These are phyloP conservation scores for Piper betle DNA, from an alignment of 164 flowering plant genomes.

Conservation along the genomic window DNA sequence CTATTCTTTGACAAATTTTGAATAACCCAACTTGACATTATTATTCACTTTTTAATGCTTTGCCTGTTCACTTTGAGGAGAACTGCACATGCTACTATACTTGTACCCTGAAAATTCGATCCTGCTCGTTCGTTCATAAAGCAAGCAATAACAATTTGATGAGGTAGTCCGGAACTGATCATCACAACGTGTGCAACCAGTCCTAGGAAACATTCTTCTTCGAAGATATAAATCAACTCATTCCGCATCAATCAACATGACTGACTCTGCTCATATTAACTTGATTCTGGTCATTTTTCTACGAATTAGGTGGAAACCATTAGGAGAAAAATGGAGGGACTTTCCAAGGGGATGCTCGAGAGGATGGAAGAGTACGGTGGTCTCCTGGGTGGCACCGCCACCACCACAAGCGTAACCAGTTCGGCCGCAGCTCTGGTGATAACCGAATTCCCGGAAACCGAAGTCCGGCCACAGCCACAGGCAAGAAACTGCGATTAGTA, in stretches of 20 bases:
- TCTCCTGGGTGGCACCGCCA: constrained; percentile 12
- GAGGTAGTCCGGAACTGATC: too few relatives aligned
- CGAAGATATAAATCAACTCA: too few relatives aligned
- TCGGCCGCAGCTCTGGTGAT: constrained; percentile 32
- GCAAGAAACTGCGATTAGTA: constrained; percentile 1
- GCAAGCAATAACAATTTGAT: too few relatives aligned
- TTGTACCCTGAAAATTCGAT: too few relatives aligned
- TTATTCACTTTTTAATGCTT: too few relatives aligned
- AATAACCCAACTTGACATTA: too few relatives aligned
- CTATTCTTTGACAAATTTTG: too few relatives aligned
- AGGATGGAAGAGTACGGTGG: constrained; percentile 54
- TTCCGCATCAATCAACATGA: neutral
- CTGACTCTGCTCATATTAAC: neutral
- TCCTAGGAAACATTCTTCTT: too few relatives aligned
- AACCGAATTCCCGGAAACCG: constrained; percentile 21
- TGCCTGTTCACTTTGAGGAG: too few relatives aligned
- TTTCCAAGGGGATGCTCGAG: constrained; percentile 56
- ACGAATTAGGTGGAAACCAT: constrained; percentile 17
- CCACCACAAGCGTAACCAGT: constrained; percentile 6
- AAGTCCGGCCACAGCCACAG: constrained; percentile 5
- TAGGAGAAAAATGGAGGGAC: constrained; percentile 48
- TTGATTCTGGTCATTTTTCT: neutral
- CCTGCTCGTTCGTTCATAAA: too few relatives aligned
- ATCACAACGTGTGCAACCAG: too few relatives aligned
- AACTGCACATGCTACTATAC: too few relatives aligned